Evolutionary conservation across 805 yeast species (phyloP).

Genomic region (Diddensiella santjacobensis): DNA sequence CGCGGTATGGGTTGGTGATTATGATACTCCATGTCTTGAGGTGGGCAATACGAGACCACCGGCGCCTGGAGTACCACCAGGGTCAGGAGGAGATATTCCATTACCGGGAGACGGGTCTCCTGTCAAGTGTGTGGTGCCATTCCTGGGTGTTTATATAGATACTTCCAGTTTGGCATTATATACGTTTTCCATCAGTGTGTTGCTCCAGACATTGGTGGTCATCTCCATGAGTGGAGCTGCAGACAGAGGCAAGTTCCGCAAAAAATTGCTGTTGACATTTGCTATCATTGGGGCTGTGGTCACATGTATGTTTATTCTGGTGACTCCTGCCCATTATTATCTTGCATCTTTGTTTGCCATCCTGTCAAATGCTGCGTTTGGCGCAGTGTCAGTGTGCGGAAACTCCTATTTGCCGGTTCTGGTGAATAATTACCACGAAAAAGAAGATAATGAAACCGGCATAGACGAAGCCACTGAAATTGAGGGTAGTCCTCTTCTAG

Average conservation of each 20-base stretch:
- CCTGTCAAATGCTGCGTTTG: constrained; percentile 64
- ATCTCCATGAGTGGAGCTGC: constrained; percentile 71
- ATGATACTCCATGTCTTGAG: constrained; percentile 49
- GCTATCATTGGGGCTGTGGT: constrained; percentile 57
- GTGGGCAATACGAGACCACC: constrained; percentile 25
- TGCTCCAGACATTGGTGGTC: constrained; percentile 67
- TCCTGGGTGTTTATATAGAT: constrained; percentile 50
- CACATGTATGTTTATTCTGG: constrained; percentile 44
- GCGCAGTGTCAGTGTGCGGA: constrained; percentile 76
- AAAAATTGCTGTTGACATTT: constrained; percentile 50
- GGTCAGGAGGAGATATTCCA: constrained; percentile 15
- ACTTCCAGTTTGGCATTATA: constrained; percentile 72
- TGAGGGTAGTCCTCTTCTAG: not conserved
- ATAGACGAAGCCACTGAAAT: not conserved
- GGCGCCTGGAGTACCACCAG: constrained; percentile 13
- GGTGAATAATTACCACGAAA: constrained; percentile 31
- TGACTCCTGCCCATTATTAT: constrained; percentile 43
- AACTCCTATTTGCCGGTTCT: constrained; percentile 67
- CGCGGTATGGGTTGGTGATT: constrained; percentile 62
- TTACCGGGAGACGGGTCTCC: constrained; percentile 19
- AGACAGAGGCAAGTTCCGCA: constrained; percentile 60
- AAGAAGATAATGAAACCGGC: not conserved
- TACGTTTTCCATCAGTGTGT: constrained; percentile 67
- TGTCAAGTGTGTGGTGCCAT: constrained; percentile 46
- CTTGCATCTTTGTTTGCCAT: constrained; percentile 55